Evolutionary conservation across 192 early-diverging fungal species (phyloP).

Genomic region (Mortierella alpina): DNA sequence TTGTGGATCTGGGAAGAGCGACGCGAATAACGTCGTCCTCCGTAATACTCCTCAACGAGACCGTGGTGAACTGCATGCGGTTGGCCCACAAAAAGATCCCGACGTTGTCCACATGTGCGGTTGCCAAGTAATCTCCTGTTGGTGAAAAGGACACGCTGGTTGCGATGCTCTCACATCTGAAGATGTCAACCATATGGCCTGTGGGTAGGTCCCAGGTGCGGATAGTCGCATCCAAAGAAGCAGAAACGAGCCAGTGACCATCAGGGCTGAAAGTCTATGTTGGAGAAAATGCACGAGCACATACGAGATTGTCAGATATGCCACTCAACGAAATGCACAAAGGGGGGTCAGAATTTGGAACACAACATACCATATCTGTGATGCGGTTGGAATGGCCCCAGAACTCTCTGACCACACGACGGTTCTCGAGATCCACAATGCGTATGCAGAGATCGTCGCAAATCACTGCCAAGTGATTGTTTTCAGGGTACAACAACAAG

Average conservation of each 20-base stretch:
- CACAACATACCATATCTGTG: constrained; percentile 78
- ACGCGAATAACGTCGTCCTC: constrained; percentile 65
- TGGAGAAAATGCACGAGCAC: background rate
- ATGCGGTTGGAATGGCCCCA: constrained; percentile 89
- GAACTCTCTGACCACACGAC: constrained; percentile 88
- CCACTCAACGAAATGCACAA: background rate
- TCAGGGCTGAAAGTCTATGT: constrained; percentile 88
- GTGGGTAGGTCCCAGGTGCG: constrained; percentile 98
- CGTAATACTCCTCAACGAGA: constrained; percentile 74
- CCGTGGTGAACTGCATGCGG: constrained; percentile 78
- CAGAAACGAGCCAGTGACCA: constrained; percentile 89
- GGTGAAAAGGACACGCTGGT: constrained; percentile 92
- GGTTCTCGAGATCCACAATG: constrained; percentile 87
- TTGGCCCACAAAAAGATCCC: constrained; percentile 97
- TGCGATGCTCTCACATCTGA: constrained; percentile 78
- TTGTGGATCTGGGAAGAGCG: constrained; percentile 71
- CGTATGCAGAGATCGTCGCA: constrained; percentile 91
- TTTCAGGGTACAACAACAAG: constrained; percentile 76
- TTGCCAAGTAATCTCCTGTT: constrained; percentile 91
- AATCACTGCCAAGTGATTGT: constrained; percentile 80
- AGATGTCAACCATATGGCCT: constrained; percentile 88
- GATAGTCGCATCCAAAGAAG: constrained; percentile 86
- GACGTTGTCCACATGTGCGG: constrained; percentile 90
- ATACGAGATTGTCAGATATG: background rate
- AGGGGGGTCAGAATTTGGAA: background rate